Percentiles rank a stretch among this genome's conserved stretches.
These are phyloP conservation scores for Mycogone perniciosa DNA, from an alignment of 2,329 filamentous ascomycete genomes.

Conservation along the genomic window DNA sequence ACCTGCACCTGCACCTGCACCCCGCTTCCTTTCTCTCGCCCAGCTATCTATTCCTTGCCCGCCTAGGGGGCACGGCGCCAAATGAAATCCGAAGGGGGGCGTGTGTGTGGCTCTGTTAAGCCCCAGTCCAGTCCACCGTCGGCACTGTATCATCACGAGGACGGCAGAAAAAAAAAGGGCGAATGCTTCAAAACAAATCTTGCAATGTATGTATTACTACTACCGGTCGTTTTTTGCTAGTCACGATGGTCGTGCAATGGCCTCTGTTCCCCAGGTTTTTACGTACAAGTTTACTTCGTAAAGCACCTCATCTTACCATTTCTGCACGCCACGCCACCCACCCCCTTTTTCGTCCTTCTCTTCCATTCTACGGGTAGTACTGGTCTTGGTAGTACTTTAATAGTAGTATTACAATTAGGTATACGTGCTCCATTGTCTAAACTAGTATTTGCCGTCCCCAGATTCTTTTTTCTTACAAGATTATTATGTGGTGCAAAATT, in stretches of 20 bases:
- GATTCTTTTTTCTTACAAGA: too few species aligned
- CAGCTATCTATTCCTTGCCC: not conserved
- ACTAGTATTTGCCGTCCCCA: too few species aligned
- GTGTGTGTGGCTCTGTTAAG: conserved; percentile 1
- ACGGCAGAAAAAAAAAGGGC: conserved; percentile 17
- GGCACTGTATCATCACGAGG: conserved; percentile 23
- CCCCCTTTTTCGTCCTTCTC: not conserved
- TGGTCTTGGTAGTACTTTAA: too few species aligned
- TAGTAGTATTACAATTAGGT: too few species aligned
- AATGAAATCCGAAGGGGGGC: conserved; percentile 1
- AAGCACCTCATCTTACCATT: conserved; percentile 14
- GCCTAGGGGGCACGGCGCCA: not conserved
- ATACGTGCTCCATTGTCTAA: too few species aligned
- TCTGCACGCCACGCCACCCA: conserved; percentile 8
- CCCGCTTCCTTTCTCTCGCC: not conserved
- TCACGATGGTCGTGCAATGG: conserved; percentile 14
- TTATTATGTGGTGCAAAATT: too few species aligned
- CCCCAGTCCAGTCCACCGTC: conserved; percentile 11
- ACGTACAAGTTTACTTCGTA: conserved; percentile 11
- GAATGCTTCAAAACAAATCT: not conserved
- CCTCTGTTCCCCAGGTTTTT: not conserved
- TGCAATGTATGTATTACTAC: not conserved
- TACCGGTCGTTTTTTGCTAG: conserved; percentile 8
- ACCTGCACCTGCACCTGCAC: not conserved
- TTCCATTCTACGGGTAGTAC: too few species aligned